Percentiles rank a stretch among this genome's conserved stretches.
These are phyloP conservation scores for Suhomyces faveliae DNA, from an alignment of 805 yeast genomes.

Conservation along the genomic window DNA sequence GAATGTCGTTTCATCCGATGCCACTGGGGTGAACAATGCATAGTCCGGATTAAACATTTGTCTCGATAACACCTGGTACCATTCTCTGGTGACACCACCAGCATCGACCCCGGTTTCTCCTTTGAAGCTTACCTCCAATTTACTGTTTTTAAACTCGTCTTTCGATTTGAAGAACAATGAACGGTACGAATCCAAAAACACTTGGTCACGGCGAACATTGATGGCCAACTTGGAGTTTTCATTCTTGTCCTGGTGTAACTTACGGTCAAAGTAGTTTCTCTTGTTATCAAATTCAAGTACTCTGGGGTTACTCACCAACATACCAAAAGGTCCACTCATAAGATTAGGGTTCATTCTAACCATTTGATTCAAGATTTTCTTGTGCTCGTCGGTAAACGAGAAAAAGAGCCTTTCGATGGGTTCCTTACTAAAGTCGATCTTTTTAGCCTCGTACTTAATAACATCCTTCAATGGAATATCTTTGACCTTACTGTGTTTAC, in stretches of 20 bases:
- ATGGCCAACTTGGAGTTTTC: constrained; percentile 53
- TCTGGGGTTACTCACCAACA: constrained; percentile 82
- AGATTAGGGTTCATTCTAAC: constrained; percentile 86
- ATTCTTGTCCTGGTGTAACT: constrained; percentile 54
- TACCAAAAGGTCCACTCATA: constrained; percentile 94
- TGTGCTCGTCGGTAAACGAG: constrained; percentile 85
- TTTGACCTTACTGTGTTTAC: constrained; percentile 74
- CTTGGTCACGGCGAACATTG: constrained; percentile 81
- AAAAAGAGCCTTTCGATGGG: constrained; percentile 79
- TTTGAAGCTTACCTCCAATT: constrained; percentile 76
- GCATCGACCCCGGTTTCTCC: constrained; percentile 98
- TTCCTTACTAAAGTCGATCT: constrained; percentile 66
- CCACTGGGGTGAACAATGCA: constrained; percentile 87
- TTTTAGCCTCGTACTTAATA: constrained; percentile 58
- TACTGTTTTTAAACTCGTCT: constrained; percentile 69
- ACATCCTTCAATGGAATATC: constrained; percentile 54
- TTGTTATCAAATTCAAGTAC: constrained; percentile 95
- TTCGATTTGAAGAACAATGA: constrained; percentile 74
- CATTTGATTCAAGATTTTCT: constrained; percentile 85
- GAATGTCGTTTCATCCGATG: constrained; percentile 88
- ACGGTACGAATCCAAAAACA: constrained; percentile 86
- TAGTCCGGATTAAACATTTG: constrained; percentile 97
- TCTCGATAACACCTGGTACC: constrained; percentile 92
- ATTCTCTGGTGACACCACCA: constrained; percentile 96
- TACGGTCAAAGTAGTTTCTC: constrained; percentile 76